Base-by-base conservation (phyloP, 768 basidiomycete genomes). In the Butyriboletus loyo region DNA sequence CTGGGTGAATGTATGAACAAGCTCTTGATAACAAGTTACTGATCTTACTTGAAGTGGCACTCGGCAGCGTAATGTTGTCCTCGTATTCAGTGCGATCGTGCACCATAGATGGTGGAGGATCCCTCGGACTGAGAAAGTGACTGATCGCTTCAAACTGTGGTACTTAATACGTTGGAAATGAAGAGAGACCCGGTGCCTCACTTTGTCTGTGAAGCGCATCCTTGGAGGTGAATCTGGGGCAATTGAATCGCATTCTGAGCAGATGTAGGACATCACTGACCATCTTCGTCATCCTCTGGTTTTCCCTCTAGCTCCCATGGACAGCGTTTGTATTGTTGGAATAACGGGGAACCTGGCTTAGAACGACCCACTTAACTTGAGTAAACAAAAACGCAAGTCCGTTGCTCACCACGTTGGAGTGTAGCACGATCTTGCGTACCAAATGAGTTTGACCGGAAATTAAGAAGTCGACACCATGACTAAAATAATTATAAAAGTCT, bases 401-500 rank as follows among this genome's bases (percentile, higher is more conserved):
- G 15, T 38, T 44, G 55, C 85, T 69, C 64, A 94, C 93, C 52
- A 93, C 80, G 59, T 96, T 97, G 3, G 92, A 83, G 64, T 97
- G 93, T 7, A 92, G 71, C 24, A 96, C 74, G 34, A 96, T 87
- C 77, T 97, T 97, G 65, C 78, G 81, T 19, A 95, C 88, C 6
- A 80, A 60, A 61, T 94, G 90, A 15, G 78, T 80, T 21, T 75
- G 75, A 42, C 81, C 86, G 22, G 84, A 87, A 17, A 97, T 77
- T 27, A 95, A 77, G 56, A 95, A 89, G 65, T 97, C 93, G 19
- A 97, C 71, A 2, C 93, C 93, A 62, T 92, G 84, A 59, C 93
- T 88, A 59, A 95, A 92, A 64, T 97, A 97, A 63, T 95, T 96
- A 70, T 89, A 92, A 66, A 93, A 92, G 68, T 92, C 90, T 92